Evolutionary conservation across 116 monocot genomes (phyloP).

Genomic region (Dioscorea cayenensis): DNA sequence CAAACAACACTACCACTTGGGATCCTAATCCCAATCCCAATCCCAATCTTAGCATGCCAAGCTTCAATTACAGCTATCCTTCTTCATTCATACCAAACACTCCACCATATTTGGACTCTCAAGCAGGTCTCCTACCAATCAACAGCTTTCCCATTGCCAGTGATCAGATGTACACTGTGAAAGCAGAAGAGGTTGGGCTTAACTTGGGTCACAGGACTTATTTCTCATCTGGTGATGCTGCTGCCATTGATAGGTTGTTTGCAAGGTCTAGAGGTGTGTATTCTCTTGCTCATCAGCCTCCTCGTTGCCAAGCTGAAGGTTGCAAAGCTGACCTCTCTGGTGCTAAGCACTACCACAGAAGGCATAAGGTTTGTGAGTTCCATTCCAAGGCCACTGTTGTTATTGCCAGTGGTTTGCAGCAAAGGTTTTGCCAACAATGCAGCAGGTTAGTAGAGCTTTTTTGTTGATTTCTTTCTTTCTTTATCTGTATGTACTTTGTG

Average conservation of each 20-base stretch:
- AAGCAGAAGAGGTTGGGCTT: not conserved
- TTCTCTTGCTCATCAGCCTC: slow-evolving; percentile 11
- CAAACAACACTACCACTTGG: not conserved
- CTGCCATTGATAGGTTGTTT: not conserved
- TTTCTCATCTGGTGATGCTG: not conserved
- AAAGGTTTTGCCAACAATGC: slow-evolving; percentile 97
- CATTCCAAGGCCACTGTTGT: slow-evolving; percentile 79
- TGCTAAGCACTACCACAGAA: slow-evolving; percentile 87
- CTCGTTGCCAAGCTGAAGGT: slow-evolving; percentile 84
- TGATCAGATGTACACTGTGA: not conserved
- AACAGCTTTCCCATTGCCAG: not conserved
- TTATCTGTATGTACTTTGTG: too few species aligned
- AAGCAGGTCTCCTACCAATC: not conserved
- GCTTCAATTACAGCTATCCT: too few species aligned
- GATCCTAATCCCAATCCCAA: not conserved
- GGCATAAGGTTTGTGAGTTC: slow-evolving; percentile 89
- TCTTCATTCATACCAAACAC: not conserved
- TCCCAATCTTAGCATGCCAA: too few species aligned
- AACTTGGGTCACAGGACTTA: not conserved
- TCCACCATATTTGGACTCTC: not conserved
- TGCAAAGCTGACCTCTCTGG: slow-evolving; percentile 71
- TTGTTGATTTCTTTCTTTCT: too few species aligned
- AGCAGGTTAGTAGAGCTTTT: slow-evolving; percentile 47
- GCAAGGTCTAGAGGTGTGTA: not conserved
- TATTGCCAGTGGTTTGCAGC: slow-evolving; percentile 67